A percentile compares a stretch with the other conserved stretches of the same genome.
Evolutionary conservation across 1,284 basidiomycete species (phyloP).

Genomic region (Ustilago cynodontis): DNA sequence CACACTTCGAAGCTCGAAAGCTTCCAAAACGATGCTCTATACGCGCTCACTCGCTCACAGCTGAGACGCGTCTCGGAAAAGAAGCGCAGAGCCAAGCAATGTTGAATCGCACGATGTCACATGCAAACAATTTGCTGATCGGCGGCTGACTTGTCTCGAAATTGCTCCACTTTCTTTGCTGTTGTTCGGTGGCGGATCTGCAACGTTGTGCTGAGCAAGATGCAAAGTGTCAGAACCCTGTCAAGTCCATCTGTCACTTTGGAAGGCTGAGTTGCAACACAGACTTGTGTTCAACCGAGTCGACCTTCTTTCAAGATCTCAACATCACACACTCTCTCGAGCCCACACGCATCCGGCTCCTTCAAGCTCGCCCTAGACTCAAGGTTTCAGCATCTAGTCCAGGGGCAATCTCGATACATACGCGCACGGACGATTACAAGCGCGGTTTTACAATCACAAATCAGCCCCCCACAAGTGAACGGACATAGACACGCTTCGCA

Average conservation of each 20-base stretch:
- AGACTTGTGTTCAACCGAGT: background rate
- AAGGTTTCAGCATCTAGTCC: background rate
- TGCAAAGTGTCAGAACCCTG: background rate
- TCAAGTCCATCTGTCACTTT: background rate
- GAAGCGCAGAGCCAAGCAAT: background rate
- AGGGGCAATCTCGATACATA: background rate
- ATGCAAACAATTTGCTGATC: background rate
- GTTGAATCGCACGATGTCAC: background rate
- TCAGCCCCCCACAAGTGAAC: background rate
- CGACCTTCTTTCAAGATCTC: background rate
- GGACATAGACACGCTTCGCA: background rate
- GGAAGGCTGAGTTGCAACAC: background rate
- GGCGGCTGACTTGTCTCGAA: conserved; percentile 27
- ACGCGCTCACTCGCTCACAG: conserved; percentile 6
- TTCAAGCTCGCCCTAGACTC: background rate
- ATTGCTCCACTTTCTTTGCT: conserved; percentile 1
- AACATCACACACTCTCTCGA: conserved; percentile 1
- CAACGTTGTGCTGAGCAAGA: conserved; percentile 1
- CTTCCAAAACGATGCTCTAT: conserved; percentile 6
- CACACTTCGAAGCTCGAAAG: too few species aligned
- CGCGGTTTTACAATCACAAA: background rate
- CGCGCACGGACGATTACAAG: conserved; percentile 1
- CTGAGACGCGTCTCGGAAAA: conserved; percentile 6
- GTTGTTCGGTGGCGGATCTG: too few species aligned
- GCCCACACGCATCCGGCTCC: background rate